Percentiles rank a stretch among this genome's conserved stretches.
Conservation (phyloP, 1,284 basidiomycete species). For the Ceratobasidium sp. region DNA sequence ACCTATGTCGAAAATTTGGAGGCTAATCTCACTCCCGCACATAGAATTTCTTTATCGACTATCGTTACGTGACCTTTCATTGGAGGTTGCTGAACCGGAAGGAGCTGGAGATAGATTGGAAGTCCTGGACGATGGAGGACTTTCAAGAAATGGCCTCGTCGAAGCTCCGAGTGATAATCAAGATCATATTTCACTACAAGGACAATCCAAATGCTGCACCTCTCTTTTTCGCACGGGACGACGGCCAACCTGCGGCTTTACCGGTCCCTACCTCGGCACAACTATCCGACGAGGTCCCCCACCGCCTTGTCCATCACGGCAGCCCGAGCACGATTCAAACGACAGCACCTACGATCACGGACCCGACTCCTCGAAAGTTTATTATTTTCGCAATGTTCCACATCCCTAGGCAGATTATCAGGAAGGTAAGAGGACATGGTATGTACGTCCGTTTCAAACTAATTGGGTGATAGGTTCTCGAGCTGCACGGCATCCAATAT, state of each 20-base stretch:
- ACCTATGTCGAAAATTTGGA: background rate
- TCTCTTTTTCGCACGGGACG: conserved; percentile 4
- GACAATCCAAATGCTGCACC: background rate
- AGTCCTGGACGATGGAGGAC: background rate
- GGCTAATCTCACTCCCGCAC: background rate
- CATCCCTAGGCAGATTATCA: background rate
- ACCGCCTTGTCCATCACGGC: too few relatives aligned
- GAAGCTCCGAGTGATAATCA: background rate
- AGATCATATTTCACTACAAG: background rate
- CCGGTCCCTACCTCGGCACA: background rate
- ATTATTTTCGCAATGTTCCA: conserved; percentile 3
- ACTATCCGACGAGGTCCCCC: too few relatives aligned
- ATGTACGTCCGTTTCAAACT: too few relatives aligned
- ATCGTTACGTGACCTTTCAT: background rate
- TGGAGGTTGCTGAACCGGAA: background rate
- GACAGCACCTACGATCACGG: too few relatives aligned
- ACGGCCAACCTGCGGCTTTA: background rate
- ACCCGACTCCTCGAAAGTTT: background rate
- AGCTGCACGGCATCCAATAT: background rate
- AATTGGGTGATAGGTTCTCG: background rate
- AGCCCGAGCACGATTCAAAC: too few relatives aligned
- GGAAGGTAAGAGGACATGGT: background rate
- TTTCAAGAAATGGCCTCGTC: background rate
- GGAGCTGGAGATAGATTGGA: background rate
- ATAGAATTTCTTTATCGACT: conserved; percentile 5